A percentile compares a stretch with the other conserved stretches of the same genome.
Evolutionary conservation across 1,284 basidiomycete species (phyloP).

Genomic region (Phlebopus sp.): DNA sequence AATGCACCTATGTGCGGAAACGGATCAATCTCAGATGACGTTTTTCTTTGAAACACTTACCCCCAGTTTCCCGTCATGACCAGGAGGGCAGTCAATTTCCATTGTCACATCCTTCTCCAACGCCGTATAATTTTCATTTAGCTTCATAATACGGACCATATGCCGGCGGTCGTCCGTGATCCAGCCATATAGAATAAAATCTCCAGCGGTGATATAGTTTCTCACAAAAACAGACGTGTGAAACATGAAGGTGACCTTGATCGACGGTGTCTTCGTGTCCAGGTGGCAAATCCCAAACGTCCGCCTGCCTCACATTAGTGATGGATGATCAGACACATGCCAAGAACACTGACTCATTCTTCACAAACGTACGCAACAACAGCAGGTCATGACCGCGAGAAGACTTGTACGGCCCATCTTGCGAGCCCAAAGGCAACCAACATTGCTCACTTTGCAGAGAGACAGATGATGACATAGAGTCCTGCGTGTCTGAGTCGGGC

Average conservation of each 20-base stretch:
- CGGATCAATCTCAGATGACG: background rate
- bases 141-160: slow-evolving; percentile 30
- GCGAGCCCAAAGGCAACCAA: slow-evolving; percentile 8
- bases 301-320: slow-evolving; percentile 10
- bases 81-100: slow-evolving; percentile 30
- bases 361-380: slow-evolving; percentile 26
- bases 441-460: slow-evolving; percentile 1
- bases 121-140: slow-evolving; percentile 23
- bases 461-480: background rate
- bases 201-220: slow-evolving; percentile 25
- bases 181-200: slow-evolving; percentile 31
- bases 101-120: slow-evolving; percentile 19
- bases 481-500: too few relatives aligned
- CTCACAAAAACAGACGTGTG: slow-evolving; percentile 19
- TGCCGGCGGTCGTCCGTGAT: slow-evolving; percentile 30
- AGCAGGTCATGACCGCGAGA: slow-evolving; percentile 31
- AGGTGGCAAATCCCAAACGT: slow-evolving; percentile 30
- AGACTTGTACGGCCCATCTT: slow-evolving; percentile 30
- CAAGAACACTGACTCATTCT: slow-evolving; percentile 21
- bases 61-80: slow-evolving; percentile 22
- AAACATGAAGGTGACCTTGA: slow-evolving; percentile 27
- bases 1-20: slow-evolving; percentile 20
- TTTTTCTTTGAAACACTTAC: slow-evolving; percentile 4
- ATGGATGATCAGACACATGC: background rate
- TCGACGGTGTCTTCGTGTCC: slow-evolving; percentile 25